Percentiles rank a stretch among this genome's conserved stretches.
Evolutionary conservation across 768 basidiomycete species (phyloP).

Genomic region (Gloeophyllum trabeum): DNA sequence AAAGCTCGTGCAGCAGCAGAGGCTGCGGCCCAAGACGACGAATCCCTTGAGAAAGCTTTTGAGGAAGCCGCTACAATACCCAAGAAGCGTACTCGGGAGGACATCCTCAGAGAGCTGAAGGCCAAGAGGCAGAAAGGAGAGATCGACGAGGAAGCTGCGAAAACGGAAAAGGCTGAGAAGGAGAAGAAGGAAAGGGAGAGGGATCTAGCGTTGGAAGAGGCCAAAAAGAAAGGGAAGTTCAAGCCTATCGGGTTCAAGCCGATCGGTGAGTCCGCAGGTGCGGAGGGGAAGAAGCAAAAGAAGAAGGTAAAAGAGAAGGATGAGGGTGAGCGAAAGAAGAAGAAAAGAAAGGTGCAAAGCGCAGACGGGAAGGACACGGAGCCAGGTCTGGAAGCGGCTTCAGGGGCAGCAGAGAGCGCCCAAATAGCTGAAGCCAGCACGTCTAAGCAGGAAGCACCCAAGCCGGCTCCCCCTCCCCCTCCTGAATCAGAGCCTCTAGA

Average conservation of each 20-base stretch:
- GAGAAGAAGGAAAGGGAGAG: constrained; percentile 8
- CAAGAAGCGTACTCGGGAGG: constrained; percentile 70
- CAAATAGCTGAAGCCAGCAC: constrained; percentile 3
- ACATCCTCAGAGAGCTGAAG: constrained; percentile 65
- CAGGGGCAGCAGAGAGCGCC: constrained; percentile 3
- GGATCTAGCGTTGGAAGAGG: constrained; percentile 21
- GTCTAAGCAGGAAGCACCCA: constrained; percentile 10
- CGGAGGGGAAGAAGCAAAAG: constrained; percentile 39
- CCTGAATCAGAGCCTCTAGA: constrained; percentile 30
- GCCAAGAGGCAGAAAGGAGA: constrained; percentile 34
- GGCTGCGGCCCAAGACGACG: constrained; percentile 55
- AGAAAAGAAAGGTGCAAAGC: constrained; percentile 54
- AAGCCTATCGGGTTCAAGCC: constrained; percentile 57
- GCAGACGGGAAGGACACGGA: constrained; percentile 35
- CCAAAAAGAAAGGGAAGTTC: constrained; percentile 31
- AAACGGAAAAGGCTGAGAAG: constrained; percentile 1
- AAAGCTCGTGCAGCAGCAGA: constrained; percentile 48
- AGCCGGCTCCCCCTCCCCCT: constrained; percentile 8
- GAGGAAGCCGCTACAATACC: constrained; percentile 25
- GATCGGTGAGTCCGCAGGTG: constrained; percentile 26
- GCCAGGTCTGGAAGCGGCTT: constrained; percentile 12
- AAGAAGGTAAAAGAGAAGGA: constrained; percentile 29
- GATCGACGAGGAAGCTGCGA: constrained; percentile 7
- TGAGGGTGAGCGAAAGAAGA: constrained; percentile 31
- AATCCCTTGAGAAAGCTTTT: constrained; percentile 71